Evolutionary conservation across 768 basidiomycete species (phyloP).

Genomic region (Mycena capillaripes): DNA sequence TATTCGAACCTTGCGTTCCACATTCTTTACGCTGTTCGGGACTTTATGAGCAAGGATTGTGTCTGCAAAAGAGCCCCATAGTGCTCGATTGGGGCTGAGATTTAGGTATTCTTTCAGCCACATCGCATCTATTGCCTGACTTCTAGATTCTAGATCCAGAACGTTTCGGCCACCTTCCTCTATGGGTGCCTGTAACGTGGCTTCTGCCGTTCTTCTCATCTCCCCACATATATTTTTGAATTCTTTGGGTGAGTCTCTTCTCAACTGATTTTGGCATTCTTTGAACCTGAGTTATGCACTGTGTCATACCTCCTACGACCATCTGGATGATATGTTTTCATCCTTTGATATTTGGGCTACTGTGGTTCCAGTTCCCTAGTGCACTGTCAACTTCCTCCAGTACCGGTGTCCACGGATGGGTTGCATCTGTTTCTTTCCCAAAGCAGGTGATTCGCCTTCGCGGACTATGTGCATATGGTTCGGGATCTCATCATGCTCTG

Average conservation of each 20-base stretch:
- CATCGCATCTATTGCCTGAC: background rate
- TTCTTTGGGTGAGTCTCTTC: background rate
- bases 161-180: background rate
- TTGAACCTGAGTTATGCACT: slow-evolving; percentile 37
- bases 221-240: background rate
- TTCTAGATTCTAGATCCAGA: background rate
- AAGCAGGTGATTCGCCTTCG: background rate
- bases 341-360: slow-evolving; percentile 6
- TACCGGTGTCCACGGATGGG: background rate
- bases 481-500: background rate
- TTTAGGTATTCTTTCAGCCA: slow-evolving; percentile 5
- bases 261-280: slow-evolving; percentile 36
- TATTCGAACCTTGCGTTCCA: background rate
- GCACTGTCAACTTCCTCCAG: background rate
- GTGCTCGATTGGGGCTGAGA: slow-evolving; percentile 15
- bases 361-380: background rate
- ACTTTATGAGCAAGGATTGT: slow-evolving; percentile 17
- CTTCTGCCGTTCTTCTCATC: background rate
- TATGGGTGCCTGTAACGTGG: background rate
- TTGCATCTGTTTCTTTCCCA: background rate
- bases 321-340: slow-evolving; percentile 4
- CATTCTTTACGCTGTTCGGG: background rate
- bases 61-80: slow-evolving; percentile 38
- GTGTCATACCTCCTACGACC: slow-evolving; percentile 35
- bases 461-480: background rate